Base-by-base conservation (phyloP, 208 protist genomes). In the Leptomonas pyrrhocoris region DNA sequence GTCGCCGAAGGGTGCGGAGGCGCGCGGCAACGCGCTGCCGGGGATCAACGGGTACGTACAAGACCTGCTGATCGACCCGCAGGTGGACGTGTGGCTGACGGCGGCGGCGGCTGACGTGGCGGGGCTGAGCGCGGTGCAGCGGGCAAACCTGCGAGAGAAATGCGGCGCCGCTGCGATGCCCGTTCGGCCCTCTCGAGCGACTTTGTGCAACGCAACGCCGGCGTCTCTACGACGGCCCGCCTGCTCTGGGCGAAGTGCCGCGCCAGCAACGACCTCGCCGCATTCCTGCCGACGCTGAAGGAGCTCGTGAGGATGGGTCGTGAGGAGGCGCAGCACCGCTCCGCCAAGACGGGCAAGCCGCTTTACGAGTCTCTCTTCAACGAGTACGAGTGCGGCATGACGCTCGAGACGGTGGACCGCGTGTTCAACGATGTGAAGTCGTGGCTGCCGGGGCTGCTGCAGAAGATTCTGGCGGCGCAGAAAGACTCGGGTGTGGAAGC, bases 331-430 rank as follows among this genome's bases (percentile, higher is more conserved):
- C 58, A 30, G 45, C 59, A 73, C 40, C 77, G 73, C 40, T 71
- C 80, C 11, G 23, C 21, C 11, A 18, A 25, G 2, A 56, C 43
- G 25, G 67, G 49, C 25, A 21, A 40, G n/a, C 21, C 28, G 11
- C 67, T 81, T 1, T 94, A 93, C 57, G 86, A 94, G 65, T 77
- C 83, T 0, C 75, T 92, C 21, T 62, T 94, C 3, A 48, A 92
- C 49, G 30, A 81, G 51, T 94, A 83, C 68, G 87, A 96, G 53
- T 85, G 83, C 13, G 88, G 85, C 43, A 80, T 94, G 72, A 68
- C 81, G 9, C 34, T 85, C 0, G 55, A 73, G n/a, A 53, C 59
- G 11, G 46, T 94, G 23, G 80, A 93, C 34, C 46, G 48, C 8
- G 68, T 90, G 19, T 94, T 94, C 69, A 63, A 57, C 4, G 58